Conservation (phyloP, 306 rosid species). For the Betula pendula region DNA sequence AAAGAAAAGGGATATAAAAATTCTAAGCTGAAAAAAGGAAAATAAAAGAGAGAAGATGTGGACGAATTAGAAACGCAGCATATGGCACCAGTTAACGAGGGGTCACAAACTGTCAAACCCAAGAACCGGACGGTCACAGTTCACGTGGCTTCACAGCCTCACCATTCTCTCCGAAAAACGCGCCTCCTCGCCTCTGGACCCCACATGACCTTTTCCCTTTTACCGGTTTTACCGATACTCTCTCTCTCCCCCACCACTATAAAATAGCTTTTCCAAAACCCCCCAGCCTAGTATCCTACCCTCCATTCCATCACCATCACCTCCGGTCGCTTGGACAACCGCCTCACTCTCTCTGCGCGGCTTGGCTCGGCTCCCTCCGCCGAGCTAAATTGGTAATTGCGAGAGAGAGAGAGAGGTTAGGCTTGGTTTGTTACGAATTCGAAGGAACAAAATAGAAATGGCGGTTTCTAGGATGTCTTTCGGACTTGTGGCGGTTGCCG, state of each 20-base stretch:
- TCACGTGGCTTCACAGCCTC: conserved; percentile 40
- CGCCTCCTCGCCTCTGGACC: conserved; percentile 27
- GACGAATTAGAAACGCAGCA: background rate
- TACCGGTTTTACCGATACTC: conserved; percentile 50
- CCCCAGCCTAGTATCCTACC: background rate
- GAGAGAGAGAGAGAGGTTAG: conserved; percentile 19
- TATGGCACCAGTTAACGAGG: background rate
- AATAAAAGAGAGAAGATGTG: background rate
- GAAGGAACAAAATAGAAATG: conserved; percentile 21
- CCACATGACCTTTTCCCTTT: conserved; percentile 21
- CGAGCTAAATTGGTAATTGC: conserved; percentile 1
- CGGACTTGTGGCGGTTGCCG: conserved; percentile 39
- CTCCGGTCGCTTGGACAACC: background rate
- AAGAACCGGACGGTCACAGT: background rate
- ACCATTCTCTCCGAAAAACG: conserved; percentile 16
- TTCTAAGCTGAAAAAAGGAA: too few species aligned
- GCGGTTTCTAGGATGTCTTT: conserved; percentile 36
- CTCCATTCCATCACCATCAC: background rate
- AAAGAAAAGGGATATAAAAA: too few species aligned
- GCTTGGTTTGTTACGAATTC: background rate
- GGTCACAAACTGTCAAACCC: background rate
- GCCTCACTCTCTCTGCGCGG: conserved; percentile 20
- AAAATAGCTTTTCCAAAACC: conserved; percentile 20
- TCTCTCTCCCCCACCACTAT: conserved; percentile 20
- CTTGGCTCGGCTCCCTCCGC: conserved; percentile 36